A percentile compares a stretch with the other conserved stretches of the same genome.
Evolutionary conservation across 192 early-diverging fungal genomes (phyloP).

Genomic region (Backusella circina): DNA sequence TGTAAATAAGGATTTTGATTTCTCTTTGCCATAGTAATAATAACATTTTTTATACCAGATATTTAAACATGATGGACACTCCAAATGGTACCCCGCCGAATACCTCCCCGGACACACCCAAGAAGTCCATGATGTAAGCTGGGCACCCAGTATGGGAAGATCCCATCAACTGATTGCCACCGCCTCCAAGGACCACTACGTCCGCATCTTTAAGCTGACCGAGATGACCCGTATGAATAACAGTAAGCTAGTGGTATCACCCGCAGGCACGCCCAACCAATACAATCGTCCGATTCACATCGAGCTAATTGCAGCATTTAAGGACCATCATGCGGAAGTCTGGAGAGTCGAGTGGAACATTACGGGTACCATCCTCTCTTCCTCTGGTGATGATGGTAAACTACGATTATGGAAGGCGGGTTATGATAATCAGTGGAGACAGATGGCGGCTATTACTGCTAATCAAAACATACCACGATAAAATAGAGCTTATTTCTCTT

Average conservation of each 20-base stretch:
- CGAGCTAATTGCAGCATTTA: conserved; percentile 52
- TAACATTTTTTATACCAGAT: no score
- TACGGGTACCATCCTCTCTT: conserved; percentile 74
- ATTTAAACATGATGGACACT: conserved; percentile 51
- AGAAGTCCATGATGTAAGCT: conserved; percentile 64
- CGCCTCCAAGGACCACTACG: conserved; percentile 68
- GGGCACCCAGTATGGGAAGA: conserved; percentile 70
- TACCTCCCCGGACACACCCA: conserved; percentile 57
- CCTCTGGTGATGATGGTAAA: conserved; percentile 80
- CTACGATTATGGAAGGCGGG: conserved; percentile 79
- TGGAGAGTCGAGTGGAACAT: conserved; percentile 89
- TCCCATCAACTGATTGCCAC: conserved; percentile 83
- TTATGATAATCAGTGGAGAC: conserved; percentile 52
- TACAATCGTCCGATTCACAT: conserved; percentile 46
- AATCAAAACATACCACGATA: conserved; percentile 32
- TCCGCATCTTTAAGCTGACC: conserved; percentile 74
- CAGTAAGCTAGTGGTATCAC: not conserved
- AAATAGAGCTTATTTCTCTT: not conserved
- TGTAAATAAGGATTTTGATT: not conserved
- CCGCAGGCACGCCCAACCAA: conserved; percentile 25
- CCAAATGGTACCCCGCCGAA: conserved; percentile 62
- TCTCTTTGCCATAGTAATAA: no score
- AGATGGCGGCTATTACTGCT: conserved; percentile 56
- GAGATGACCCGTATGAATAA: conserved; percentile 18
- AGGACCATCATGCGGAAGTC: conserved; percentile 65